phyloP scores from a whole-genome alignment of 192 early-diverging fungal genomes.

The Funneliformis mosseae region DNA sequence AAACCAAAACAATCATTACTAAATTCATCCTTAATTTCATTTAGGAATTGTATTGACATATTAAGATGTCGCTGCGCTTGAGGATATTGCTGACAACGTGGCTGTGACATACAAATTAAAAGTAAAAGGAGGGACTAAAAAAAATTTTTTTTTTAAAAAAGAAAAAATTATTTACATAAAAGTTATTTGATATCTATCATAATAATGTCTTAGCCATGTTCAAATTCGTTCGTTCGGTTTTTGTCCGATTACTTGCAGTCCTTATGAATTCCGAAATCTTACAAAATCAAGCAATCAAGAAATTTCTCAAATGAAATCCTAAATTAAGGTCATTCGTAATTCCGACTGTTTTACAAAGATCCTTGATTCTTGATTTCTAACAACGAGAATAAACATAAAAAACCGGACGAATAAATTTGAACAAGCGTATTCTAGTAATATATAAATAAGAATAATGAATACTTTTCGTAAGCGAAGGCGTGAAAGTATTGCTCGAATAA shows the following conservation, averaged over 20 bases:
- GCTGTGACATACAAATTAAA: constrained; percentile 48
- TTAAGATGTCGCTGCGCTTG: constrained; percentile 40
- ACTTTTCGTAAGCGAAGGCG: neutral
- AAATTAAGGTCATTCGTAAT: neutral
- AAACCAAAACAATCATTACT: constrained; percentile 27
- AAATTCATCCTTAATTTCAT: constrained; percentile 16
- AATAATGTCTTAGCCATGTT: neutral
- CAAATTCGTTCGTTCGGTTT: neutral
- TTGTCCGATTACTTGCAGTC: too few species aligned
- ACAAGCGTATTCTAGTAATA: neutral
- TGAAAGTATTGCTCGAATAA: neutral
- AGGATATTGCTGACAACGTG: constrained; percentile 44
- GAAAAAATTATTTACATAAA: neutral
- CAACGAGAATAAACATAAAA: neutral
- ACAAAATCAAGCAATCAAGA: neutral
- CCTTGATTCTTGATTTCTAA: neutral
- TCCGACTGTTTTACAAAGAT: neutral
- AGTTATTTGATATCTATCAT: neutral
- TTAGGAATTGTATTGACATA: constrained; percentile 17
- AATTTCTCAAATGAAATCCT: too few species aligned
- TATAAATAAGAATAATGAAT: neutral
- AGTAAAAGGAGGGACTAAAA: constrained; percentile 45
- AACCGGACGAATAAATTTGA: neutral
- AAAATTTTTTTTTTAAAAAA: neutral
- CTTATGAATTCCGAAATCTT: too few species aligned